phyloP scores from a whole-genome alignment of 768 basidiomycete genomes.

The Calocybe gangraenosa region DNA sequence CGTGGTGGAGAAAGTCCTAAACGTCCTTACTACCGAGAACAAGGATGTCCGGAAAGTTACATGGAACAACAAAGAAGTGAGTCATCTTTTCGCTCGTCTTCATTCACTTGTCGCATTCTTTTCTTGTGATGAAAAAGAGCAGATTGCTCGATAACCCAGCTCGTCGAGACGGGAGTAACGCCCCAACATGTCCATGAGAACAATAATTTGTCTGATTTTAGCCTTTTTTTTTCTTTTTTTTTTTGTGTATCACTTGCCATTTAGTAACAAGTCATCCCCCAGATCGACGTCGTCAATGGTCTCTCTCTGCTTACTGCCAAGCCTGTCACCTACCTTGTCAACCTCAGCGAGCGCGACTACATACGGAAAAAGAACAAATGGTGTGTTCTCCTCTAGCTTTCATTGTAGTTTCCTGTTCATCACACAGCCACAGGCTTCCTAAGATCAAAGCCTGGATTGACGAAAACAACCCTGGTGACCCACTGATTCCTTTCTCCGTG shows the following conservation, averaged over 20 bases:
- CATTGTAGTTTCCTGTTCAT: background rate
- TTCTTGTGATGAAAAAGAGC: slow-evolving; percentile 71
- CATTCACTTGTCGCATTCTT: slow-evolving; percentile 1
- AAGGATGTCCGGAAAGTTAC: slow-evolving; percentile 92
- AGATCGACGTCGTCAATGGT: slow-evolving; percentile 90
- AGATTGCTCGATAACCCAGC: slow-evolving; percentile 87
- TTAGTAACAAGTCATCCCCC: slow-evolving; percentile 7
- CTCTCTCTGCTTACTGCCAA: slow-evolving; percentile 93
- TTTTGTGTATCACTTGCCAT: background rate
- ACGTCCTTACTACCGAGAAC: slow-evolving; percentile 70
- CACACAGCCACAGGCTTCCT: slow-evolving; percentile 54
- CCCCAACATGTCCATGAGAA: slow-evolving; percentile 66
- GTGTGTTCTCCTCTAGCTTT: slow-evolving; percentile 31
- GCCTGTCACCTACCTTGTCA: slow-evolving; percentile 96
- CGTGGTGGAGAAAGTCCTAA: slow-evolving; percentile 80
- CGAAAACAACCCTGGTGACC: slow-evolving; percentile 91
- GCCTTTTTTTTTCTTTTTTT: slow-evolving; percentile 8
- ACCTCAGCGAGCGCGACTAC: slow-evolving; percentile 92
- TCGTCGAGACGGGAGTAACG: slow-evolving; percentile 89
- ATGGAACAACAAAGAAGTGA: slow-evolving; percentile 96
- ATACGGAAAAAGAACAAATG: slow-evolving; percentile 99
- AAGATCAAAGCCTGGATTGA: slow-evolving; percentile 99
- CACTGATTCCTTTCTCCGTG: slow-evolving; percentile 95
- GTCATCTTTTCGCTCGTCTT: slow-evolving; percentile 18
- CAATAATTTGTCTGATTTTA: slow-evolving; percentile 32